Evolutionary conservation across 2,329 filamentous ascomycete species (phyloP), one percentile per base, ranked within the genome.

Genomic region (Calonectria hawksworthii): DNA sequence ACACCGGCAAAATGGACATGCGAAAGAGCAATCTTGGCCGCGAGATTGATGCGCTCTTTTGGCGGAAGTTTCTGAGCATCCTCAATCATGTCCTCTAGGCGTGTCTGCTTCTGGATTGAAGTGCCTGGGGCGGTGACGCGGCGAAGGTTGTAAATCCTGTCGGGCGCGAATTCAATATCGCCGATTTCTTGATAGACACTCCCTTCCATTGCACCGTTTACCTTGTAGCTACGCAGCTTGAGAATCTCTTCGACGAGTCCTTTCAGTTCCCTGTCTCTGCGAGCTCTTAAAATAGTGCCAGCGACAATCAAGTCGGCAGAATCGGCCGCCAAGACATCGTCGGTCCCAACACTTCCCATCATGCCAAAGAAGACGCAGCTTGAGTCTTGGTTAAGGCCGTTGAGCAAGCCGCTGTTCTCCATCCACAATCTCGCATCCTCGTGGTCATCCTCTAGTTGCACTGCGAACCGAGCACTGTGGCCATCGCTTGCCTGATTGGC

Each of bases 91-190:
- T 63, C 56, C 9, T 63, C 56, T 7, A 63, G 56, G 23, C 26
- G 38, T 41, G 14, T 63, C 36, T 44, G 56, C 23, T 44, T 16
- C 8, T 63, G 56, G n/a, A 63, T 63, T 21, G 56, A 36, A 11
- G 56, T 63, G 14, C 56, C 56, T 5, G 56, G 56, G 14, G 56
- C 56, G 9, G 56, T 63, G 56, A 63, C 56, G 16, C 56, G 56
- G 56, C 56, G 56, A 30, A 63, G 56, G 11, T 23, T 63, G 36
- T 63, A 63, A n/a, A 63, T 63, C 56, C 56, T 63, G 10, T 63
- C 56, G 23, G 56, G 56, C 14, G 56, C 56, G 34, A 63, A 63
- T 63, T 41, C 56, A 41, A 63, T 63, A 38, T 63, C 56, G 13
- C 56, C 56, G 18, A 63, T 63, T 38, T 63, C 56, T 41, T 63